phyloP scores from a whole-genome alignment of 352 stramenopile genomes.

The Pythium inflatum region DNA sequence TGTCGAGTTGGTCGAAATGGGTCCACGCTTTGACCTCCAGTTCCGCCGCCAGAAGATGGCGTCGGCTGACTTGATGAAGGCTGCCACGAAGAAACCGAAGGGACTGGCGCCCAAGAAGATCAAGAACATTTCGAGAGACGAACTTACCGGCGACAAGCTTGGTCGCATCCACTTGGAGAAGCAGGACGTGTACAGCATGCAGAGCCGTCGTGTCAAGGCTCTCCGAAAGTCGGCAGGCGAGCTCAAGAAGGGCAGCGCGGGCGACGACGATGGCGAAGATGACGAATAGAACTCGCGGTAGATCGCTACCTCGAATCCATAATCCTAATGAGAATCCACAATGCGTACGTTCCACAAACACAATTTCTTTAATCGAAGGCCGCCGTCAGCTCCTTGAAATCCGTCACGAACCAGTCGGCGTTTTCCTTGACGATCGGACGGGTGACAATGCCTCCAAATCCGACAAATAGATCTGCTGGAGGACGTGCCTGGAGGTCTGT shows the following conservation, averaged over 20 bases:
- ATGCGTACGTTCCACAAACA: conserved; percentile 22
- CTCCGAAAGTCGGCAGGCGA: conserved; percentile 86
- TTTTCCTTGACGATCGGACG: conserved; percentile 93
- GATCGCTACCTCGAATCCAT: conserved; percentile 21
- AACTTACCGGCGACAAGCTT: conserved; percentile 98
- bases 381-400: conserved; percentile 92
- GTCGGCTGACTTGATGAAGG: conserved; percentile 95
- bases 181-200: conserved; percentile 97
- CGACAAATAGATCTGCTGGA: conserved; percentile 97
- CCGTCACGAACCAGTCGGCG: conserved; percentile 97
- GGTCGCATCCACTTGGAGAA: conserved; percentile 98
- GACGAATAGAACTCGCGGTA: conserved; percentile 40
- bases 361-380: conserved; percentile 33
- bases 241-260: conserved; percentile 66
- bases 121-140: conserved; percentile 97
- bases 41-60: conserved; percentile 96
- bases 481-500: conserved; percentile 98
- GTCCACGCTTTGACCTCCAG: conserved; percentile 87
- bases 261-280: conserved; percentile 34
- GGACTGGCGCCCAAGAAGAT: conserved; percentile 94
- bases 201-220: conserved; percentile 95
- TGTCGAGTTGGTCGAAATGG: conserved; percentile 92
- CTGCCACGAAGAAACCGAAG: conserved; percentile 94
- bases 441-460: conserved; percentile 96
- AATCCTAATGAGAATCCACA: conserved; percentile 36